Conservation (phyloP, 768 basidiomycete genomes). For the Xerocomellus intermedius region DNA sequence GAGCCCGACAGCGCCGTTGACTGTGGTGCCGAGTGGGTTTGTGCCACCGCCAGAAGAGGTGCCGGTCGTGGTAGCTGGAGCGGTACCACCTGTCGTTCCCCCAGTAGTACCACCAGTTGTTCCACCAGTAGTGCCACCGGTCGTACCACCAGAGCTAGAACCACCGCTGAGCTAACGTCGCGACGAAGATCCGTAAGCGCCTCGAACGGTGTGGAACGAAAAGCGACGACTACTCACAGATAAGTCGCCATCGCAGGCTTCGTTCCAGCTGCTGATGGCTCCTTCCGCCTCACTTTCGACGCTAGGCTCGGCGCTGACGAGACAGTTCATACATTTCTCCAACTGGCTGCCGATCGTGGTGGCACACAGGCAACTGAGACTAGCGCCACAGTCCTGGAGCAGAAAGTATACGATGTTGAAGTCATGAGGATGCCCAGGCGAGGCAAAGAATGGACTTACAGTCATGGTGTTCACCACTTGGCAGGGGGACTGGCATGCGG, state of each 20-base stretch:
- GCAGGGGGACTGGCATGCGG: constrained; percentile 22
- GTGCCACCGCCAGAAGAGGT: not conserved
- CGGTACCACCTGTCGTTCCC: not conserved
- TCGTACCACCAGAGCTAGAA: not conserved
- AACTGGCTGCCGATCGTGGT: constrained; percentile 10
- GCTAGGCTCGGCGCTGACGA: constrained; percentile 2
- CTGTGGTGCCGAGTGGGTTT: not conserved
- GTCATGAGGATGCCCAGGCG: not conserved
- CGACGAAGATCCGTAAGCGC: not conserved
- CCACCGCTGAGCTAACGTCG: constrained; percentile 12
- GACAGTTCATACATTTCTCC: constrained; percentile 20
- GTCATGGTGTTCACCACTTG: constrained; percentile 17
- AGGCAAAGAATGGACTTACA: constrained; percentile 8
- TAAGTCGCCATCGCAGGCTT: constrained; percentile 15
- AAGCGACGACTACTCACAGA: constrained; percentile 10
- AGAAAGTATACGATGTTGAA: not conserved
- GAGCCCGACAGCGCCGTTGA: constrained; percentile 5
- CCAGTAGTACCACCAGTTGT: constrained; percentile 1
- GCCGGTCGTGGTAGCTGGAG: not conserved
- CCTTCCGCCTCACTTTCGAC: constrained; percentile 5
- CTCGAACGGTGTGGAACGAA: no score
- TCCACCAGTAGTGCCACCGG: not conserved
- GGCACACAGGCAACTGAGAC: constrained; percentile 14
- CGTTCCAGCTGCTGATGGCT: constrained; percentile 16
- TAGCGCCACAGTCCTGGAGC: constrained; percentile 8